Evolutionary conservation across 2,329 filamentous ascomycete species (phyloP).

Genomic region (Aspergillus sclerotialis): DNA sequence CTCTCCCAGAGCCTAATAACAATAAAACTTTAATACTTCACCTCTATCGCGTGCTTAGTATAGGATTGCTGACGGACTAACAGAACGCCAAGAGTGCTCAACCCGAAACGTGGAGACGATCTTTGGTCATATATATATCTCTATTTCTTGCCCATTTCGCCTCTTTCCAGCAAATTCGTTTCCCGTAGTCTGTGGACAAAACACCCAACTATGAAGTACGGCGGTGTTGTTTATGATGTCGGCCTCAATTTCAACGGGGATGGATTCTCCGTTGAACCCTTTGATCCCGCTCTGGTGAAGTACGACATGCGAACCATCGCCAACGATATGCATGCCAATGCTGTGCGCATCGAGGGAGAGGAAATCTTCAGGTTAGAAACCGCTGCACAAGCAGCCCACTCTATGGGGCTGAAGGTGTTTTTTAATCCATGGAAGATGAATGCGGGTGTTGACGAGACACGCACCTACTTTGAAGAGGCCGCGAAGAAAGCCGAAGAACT

Average conservation of each 20-base stretch:
- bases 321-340: slow-evolving; percentile 6
- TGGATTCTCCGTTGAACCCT: slow-evolving; percentile 8
- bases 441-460: slow-evolving; percentile 3
- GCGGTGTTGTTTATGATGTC: slow-evolving; percentile 10
- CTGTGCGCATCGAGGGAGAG: slow-evolving; percentile 8
- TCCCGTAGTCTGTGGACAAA: neutral
- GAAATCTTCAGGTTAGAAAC: slow-evolving; percentile 4
- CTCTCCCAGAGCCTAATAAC: too few species aligned
- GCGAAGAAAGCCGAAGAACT: slow-evolving; percentile 4
- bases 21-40: too few species aligned
- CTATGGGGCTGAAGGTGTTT: slow-evolving; percentile 6
- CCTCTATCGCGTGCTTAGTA: too few species aligned
- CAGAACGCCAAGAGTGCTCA: slow-evolving; percentile 7
- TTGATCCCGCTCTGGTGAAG: slow-evolving; percentile 6
- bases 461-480: slow-evolving; percentile 5
- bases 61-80: slow-evolving; percentile 2
- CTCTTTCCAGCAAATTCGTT: neutral
- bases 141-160: neutral
- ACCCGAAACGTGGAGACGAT: neutral
- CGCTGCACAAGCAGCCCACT: slow-evolving; percentile 4
- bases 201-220: slow-evolving; percentile 7
- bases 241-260: slow-evolving; percentile 6
- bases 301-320: slow-evolving; percentile 8
- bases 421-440: slow-evolving; percentile 12
- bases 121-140: neutral